These are phyloP conservation scores for Nematodospora valgi DNA, from an alignment of 805 yeast species.

Conservation along the genomic window DNA sequence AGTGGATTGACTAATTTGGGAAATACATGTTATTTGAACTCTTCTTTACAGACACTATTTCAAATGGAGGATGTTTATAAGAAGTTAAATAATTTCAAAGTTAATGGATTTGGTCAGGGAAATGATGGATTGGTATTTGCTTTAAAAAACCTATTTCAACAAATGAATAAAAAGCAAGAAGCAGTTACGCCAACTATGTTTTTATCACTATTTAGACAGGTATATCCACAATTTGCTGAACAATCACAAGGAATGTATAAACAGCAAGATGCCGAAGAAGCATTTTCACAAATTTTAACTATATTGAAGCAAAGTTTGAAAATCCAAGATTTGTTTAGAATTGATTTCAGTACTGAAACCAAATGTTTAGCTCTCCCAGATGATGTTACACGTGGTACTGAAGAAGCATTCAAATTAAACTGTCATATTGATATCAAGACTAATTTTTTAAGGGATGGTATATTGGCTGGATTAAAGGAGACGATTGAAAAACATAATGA, in stretches of 20 bases:
- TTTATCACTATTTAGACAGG: slow-evolving; percentile 59
- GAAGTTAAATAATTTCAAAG: slow-evolving; percentile 20
- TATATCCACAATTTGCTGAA: slow-evolving; percentile 89
- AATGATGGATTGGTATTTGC: slow-evolving; percentile 22
- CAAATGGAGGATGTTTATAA: slow-evolving; percentile 41
- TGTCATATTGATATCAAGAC: slow-evolving; percentile 87
- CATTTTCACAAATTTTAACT: slow-evolving; percentile 73
- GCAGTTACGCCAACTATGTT: slow-evolving; percentile 67
- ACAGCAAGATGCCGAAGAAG: slow-evolving; percentile 99
- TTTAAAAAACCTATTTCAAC: slow-evolving; percentile 43
- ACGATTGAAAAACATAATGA: slow-evolving; percentile 73
- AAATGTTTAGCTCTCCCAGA: slow-evolving; percentile 53
- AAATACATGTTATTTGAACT: slow-evolving; percentile 74
- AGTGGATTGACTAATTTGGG: slow-evolving; percentile 69
- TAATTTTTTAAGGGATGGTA: slow-evolving; percentile 84
- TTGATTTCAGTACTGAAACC: slow-evolving; percentile 60
- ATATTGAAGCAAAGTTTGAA: slow-evolving; percentile 47
- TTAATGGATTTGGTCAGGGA: slow-evolving; percentile 4
- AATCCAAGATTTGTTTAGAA: slow-evolving; percentile 56
- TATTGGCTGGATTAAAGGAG: slow-evolving; percentile 70
- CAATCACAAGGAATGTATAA: slow-evolving; percentile 70
- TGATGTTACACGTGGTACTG: slow-evolving; percentile 19
- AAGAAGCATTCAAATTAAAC: slow-evolving; percentile 68
- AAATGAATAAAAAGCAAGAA: slow-evolving; percentile 43
- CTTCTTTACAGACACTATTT: slow-evolving; percentile 59